Evolutionary conservation across 2,329 filamentous ascomycete species (phyloP), one percentile per base, ranked within the genome.

Genomic region (Fusarium robinianum): DNA sequence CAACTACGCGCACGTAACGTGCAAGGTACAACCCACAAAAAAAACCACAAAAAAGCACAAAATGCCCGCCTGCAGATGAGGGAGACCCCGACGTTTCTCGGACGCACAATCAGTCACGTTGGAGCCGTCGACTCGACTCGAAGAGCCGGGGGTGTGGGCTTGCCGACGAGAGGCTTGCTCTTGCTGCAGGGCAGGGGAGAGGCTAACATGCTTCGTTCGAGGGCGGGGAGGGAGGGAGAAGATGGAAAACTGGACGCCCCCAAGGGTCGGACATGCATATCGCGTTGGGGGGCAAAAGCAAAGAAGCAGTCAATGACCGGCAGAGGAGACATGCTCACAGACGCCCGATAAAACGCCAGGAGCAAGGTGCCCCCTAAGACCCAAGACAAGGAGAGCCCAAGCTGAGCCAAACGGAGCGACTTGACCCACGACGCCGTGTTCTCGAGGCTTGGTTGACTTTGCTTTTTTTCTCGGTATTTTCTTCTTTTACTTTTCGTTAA

Each of bases 281-380:
- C 27, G 47, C 32, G 29, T 55, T 53, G 37, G 29, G 24, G n/a
- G n/a, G n/a, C n/a, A 53, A 53, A 55, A 56, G 52, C 48, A 55
- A 55, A 49, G 42, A 46, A 37, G 36, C 32, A 34, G 34, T 41
- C 36, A 56, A 32, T 36, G 21, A 29, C 27, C 24, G 16, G 21
- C 18, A 21, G 29, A 41, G 10, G 26, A 49, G 26, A 21, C 19
- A 25, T 34, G 35, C n/a, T 22, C 41, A 8, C 32, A 10, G 29
- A 33, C 21, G 23, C 21, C 23, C 32, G 29, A 33, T 21, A 16
- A 34, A 41, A 34, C 39, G 39, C 39, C 22, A 26, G 17, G 34
- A 32, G 15, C 29, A 31, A 22, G 12, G 29, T 19, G 26, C 23
- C 23, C 10, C 7, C 23, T 9, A n/a, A n/a, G n/a, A n/a, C n/a